Evolutionary conservation across 164 flowering plant species (phyloP).

Genomic region (Aristolochia californica): DNA sequence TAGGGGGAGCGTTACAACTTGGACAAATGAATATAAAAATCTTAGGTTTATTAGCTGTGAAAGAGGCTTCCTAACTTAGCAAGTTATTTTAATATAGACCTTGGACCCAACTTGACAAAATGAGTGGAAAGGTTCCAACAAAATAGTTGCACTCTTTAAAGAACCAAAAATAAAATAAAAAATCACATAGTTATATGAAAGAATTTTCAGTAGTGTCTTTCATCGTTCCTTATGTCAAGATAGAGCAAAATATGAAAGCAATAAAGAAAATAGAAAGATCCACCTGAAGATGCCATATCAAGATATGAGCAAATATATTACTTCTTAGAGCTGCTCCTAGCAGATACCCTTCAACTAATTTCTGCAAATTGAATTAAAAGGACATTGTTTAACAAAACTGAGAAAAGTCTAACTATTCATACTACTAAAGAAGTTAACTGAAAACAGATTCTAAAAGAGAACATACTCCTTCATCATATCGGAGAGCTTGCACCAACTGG

Average conservation of each 20-base stretch:
- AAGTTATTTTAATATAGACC: no score
- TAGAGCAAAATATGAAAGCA: neutral
- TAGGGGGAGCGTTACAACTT: no score
- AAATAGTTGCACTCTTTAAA: no score
- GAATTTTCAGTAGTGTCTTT: neutral
- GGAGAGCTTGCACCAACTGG: constrained; percentile 84
- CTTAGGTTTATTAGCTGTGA: no score
- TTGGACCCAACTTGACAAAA: no score
- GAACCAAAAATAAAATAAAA: no score
- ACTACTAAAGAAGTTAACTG: neutral
- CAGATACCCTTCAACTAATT: constrained; percentile 91
- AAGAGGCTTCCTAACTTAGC: no score
- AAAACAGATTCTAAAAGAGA: neutral
- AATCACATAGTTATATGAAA: neutral
- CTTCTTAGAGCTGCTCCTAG: constrained; percentile 93
- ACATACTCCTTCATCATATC: constrained; percentile 89
- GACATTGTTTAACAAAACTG: neutral
- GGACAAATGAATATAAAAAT: no score
- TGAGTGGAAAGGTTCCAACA: neutral
- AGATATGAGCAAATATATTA: constrained; percentile 91
- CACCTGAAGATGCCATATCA: constrained; percentile 99
- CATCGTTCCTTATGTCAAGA: neutral
- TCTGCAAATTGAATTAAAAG: constrained; percentile 32
- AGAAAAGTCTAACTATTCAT: neutral
- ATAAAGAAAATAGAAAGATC: neutral